phyloP scores from a whole-genome alignment of 2,329 filamentous ascomycete genomes.

The Zymoseptoria passerinii region DNA sequence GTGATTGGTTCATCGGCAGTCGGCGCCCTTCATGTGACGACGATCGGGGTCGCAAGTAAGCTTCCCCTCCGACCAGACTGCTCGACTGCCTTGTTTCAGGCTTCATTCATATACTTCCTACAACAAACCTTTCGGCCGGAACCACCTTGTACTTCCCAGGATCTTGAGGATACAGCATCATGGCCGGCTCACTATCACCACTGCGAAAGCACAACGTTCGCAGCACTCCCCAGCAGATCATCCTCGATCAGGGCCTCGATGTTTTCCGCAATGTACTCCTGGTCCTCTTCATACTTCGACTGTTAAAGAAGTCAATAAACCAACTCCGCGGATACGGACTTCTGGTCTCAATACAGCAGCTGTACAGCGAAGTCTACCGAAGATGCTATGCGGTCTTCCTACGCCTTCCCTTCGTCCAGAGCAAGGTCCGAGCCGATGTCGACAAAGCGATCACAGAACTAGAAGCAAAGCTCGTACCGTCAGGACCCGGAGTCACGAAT shows the following conservation, averaged over 20 bases:
- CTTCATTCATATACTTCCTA: neutral
- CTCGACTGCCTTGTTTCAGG: neutral
- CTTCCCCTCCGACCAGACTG: neutral
- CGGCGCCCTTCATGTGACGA: neutral
- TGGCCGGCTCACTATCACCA: slow-evolving; percentile 8
- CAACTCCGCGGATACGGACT: slow-evolving; percentile 84
- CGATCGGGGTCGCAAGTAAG: neutral
- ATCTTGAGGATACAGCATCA: neutral
- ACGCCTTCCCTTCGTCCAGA: slow-evolving; percentile 74
- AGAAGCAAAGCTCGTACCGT: slow-evolving; percentile 72
- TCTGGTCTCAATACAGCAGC: slow-evolving; percentile 65
- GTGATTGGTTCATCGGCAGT: neutral
- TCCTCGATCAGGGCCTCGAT: slow-evolving; percentile 21
- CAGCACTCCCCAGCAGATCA: slow-evolving; percentile 17
- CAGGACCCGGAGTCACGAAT: slow-evolving; percentile 60
- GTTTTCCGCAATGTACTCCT: slow-evolving; percentile 75
- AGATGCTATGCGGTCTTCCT: slow-evolving; percentile 79
- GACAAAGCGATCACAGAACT: slow-evolving; percentile 70
- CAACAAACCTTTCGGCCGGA: neutral
- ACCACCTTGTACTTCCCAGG: neutral
- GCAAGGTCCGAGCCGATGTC: slow-evolving; percentile 77
- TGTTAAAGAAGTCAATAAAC: slow-evolving; percentile 70
- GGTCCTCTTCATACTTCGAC: slow-evolving; percentile 75
- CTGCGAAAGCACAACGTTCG: slow-evolving; percentile 19
- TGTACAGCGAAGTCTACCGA: slow-evolving; percentile 64